phyloP scores from a whole-genome alignment of 2,329 filamentous ascomycete genomes.

The Aspergillus oerlinghausenensis region DNA sequence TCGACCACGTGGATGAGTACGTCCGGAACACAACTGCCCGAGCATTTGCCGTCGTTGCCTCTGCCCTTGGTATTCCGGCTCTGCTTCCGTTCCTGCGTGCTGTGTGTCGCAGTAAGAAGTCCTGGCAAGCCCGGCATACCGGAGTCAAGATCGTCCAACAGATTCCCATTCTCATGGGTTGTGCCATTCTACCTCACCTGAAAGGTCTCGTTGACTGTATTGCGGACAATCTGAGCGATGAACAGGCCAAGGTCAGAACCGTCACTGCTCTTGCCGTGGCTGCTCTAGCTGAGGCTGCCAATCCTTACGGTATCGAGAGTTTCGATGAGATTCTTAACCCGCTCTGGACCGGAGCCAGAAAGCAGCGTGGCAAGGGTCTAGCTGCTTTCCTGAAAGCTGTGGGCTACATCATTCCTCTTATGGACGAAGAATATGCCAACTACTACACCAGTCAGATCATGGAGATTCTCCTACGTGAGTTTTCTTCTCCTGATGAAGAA shows the following conservation, averaged over 20 bases:
- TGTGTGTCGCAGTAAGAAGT: conserved; percentile 97
- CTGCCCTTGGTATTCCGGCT: conserved; percentile 90
- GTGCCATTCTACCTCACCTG: conserved; percentile 88
- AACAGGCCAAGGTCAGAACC: conserved; percentile 95
- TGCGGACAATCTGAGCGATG: conserved; percentile 89
- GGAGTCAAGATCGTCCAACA: conserved; percentile 99
- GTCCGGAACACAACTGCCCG: conserved; percentile 95
- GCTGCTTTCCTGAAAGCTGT: conserved; percentile 96
- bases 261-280: conserved; percentile 94
- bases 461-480: conserved; percentile 94
- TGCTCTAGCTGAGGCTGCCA: conserved; percentile 89
- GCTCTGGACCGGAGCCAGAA: conserved; percentile 91
- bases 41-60: conserved; percentile 95
- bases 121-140: conserved; percentile 95
- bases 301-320: conserved; percentile 97
- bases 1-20: conserved; percentile 97
- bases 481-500: conserved; percentile 94
- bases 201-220: conserved; percentile 97
- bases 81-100: conserved; percentile 91
- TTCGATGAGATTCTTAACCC: conserved; percentile 98
- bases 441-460: conserved; percentile 99
- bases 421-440: conserved; percentile 99
- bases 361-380: conserved; percentile 92
- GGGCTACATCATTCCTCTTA: conserved; percentile 94
- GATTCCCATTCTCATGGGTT: conserved; percentile 98